Percentiles rank a stretch among this genome's conserved stretches.
phyloP scores from a whole-genome alignment of 441 rosid genomes.

The Breynia disticha region DNA sequence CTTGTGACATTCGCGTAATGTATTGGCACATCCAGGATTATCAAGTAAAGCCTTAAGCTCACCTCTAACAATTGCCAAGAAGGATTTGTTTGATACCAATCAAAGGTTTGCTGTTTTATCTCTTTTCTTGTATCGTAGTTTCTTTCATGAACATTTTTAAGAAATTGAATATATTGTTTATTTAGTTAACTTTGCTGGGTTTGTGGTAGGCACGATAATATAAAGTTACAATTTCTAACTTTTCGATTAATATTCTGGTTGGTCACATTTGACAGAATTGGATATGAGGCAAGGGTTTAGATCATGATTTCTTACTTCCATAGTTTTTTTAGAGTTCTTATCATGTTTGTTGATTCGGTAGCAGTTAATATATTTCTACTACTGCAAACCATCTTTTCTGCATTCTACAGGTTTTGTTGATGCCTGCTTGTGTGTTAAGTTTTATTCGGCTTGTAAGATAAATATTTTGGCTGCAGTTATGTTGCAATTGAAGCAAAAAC shows the following conservation, averaged over 20 bases:
- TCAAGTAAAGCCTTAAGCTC: constrained; percentile 34
- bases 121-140: not conserved
- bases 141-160: not conserved
- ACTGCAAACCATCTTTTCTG: not conserved
- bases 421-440: not conserved
- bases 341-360: too few relatives aligned
- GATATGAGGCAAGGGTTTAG: too few relatives aligned
- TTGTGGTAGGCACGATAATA: too few relatives aligned
- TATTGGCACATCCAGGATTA: constrained; percentile 31
- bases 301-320: too few relatives aligned
- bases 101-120: constrained; percentile 26
- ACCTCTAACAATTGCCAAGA: constrained; percentile 24
- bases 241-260: too few relatives aligned
- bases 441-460: constrained; percentile 3
- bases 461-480: constrained; percentile 23
- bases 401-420: not conserved
- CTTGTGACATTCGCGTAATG: not conserved
- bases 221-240: too few relatives aligned
- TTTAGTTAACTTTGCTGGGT: too few relatives aligned
- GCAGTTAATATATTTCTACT: too few relatives aligned
- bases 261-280: too few relatives aligned
- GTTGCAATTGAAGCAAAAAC: constrained; percentile 41
- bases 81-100: constrained; percentile 20
- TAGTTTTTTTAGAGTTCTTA: too few relatives aligned
- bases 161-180: not conserved